A percentile compares a stretch with the other conserved stretches of the same genome.
Evolutionary conservation across 2,329 filamentous ascomycete species (phyloP).

Genomic region (Pleoardoris graminearum): DNA sequence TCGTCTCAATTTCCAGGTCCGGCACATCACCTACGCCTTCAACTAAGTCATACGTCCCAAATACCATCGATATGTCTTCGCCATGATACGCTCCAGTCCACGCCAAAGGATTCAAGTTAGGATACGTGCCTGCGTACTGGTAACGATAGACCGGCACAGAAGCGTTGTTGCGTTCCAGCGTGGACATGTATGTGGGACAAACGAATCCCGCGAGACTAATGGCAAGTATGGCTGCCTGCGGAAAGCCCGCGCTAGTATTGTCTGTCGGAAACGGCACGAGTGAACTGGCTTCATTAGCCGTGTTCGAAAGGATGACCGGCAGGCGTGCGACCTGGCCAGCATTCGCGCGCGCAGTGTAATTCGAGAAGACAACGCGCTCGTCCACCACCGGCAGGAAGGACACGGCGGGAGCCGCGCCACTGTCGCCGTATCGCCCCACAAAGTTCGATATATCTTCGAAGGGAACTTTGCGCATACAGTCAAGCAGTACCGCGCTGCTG

Average conservation of each 20-base stretch:
- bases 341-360: conserved; percentile 19
- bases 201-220: conserved; percentile 5
- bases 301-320: conserved; percentile 15
- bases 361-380: conserved; percentile 22
- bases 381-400: conserved; percentile 24
- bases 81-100: conserved; percentile 23
- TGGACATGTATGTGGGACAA: conserved; percentile 18
- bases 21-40: conserved; percentile 12
- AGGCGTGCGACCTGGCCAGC: conserved; percentile 17
- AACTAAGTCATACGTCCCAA: conserved; percentile 24
- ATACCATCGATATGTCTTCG: conserved; percentile 23
- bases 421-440: conserved; percentile 33
- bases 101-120: conserved; percentile 13
- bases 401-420: conserved; percentile 24
- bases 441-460: conserved; percentile 34
- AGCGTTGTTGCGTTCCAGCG: conserved; percentile 10
- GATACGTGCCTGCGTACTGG: conserved; percentile 16
- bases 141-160: conserved; percentile 16
- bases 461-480: conserved; percentile 41
- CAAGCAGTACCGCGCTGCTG: conserved; percentile 25
- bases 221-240: conserved; percentile 4
- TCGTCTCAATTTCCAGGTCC: conserved; percentile 31
- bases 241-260: conserved; percentile 9
- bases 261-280: conserved; percentile 10
- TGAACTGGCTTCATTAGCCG: conserved; percentile 19